phyloP scores from a whole-genome alignment of 2,329 filamentous ascomycete genomes.

The Boeremia lycopersici region DNA sequence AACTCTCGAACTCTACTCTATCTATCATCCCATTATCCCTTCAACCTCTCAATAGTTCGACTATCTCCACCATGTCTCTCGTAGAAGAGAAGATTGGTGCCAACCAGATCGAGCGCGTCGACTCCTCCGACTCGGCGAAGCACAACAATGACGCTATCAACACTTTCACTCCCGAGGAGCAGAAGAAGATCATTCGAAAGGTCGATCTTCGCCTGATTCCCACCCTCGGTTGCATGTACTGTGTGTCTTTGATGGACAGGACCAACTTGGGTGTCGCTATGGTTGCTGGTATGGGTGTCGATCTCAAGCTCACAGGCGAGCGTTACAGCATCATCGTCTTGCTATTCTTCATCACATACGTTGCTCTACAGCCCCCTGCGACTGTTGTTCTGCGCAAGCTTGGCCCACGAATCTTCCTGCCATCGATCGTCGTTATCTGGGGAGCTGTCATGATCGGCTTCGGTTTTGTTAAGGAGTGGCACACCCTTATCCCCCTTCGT shows the following conservation, averaged over 20 bases:
- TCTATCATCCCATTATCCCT: neutral
- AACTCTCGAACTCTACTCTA: neutral
- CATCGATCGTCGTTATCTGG: conserved; percentile 29
- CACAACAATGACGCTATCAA: conserved; percentile 25
- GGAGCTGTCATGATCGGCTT: conserved; percentile 32
- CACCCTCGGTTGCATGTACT: conserved; percentile 49
- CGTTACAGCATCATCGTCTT: conserved; percentile 30
- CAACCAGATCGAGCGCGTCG: conserved; percentile 24
- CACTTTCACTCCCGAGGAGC: conserved; percentile 29
- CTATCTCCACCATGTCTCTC: conserved; percentile 13
- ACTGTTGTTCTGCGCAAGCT: conserved; percentile 31
- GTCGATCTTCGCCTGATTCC: conserved; percentile 49
- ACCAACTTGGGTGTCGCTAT: conserved; percentile 48
- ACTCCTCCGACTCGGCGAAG: conserved; percentile 15
- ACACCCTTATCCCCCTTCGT: conserved; percentile 29
- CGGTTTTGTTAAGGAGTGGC: conserved; percentile 35
- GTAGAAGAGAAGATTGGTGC: conserved; percentile 28
- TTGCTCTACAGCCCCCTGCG: conserved; percentile 30
- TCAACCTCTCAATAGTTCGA: neutral
- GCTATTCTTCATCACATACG: conserved; percentile 36
- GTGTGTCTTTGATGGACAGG: conserved; percentile 48
- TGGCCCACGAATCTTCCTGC: conserved; percentile 30
- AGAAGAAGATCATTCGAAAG: conserved; percentile 33
- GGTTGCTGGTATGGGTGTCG: conserved; percentile 38
- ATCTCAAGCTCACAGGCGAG: conserved; percentile 37